These are phyloP conservation scores for Dictyostelium gargantuum DNA, from an alignment of 208 protist genomes.

Conservation along the genomic window DNA sequence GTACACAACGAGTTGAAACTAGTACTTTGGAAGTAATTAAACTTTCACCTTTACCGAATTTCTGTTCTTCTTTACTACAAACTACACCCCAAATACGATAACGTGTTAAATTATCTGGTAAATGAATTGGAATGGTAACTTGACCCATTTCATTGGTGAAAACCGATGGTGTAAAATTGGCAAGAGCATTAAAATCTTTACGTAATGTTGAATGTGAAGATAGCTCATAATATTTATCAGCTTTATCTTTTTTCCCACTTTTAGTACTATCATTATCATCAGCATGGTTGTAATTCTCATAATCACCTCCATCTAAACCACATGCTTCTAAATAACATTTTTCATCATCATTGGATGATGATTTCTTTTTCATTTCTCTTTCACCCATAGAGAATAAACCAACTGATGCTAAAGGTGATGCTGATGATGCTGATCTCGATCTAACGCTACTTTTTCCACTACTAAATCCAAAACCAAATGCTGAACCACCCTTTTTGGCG, in stretches of 20 bases:
- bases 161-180: conserved; percentile 53
- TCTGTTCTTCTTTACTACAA: not conserved
- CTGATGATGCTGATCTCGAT: not conserved
- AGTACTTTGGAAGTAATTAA: conserved; percentile 27
- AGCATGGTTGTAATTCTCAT: not conserved
- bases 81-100: conserved; percentile 59
- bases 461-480: not conserved
- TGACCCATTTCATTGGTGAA: not conserved
- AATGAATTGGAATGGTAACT: conserved; percentile 6
- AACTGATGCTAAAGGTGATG: not conserved
- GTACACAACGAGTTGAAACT: conserved; percentile 49
- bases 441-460: not conserved
- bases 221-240: too few relatives aligned
- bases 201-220: not conserved
- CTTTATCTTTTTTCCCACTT: too few relatives aligned
- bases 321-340: not conserved
- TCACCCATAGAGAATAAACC: not conserved
- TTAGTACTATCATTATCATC: not conserved
- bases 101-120: conserved; percentile 58
- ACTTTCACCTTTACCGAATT: conserved; percentile 27
- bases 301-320: not conserved
- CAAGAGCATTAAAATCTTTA: conserved; percentile 25
- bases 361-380: not conserved
- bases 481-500: not conserved
- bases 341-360: not conserved